A percentile compares a stretch with the other conserved stretches of the same genome.
Evolutionary conservation across 345 rosid genomes (phyloP).

Genomic region (rapeseed (Brassica napus)): Da-Ae NC_063436.1:2613001-2613500

Average conservation of each 20-base stretch:
- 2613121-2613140: constrained; percentile 71
- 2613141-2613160: constrained; percentile 57
- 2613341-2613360: constrained; percentile 65
- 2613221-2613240: constrained; percentile 18
- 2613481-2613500: too few relatives aligned
- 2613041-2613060: constrained; percentile 10
- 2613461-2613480: too few relatives aligned
- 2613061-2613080: neutral
- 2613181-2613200: constrained; percentile 37
- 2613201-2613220: constrained; percentile 38
- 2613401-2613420: too few relatives aligned
- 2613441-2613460: too few relatives aligned
- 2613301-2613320: constrained; percentile 53
- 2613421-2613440: too few relatives aligned
- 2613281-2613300: constrained; percentile 73
- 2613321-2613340: constrained; percentile 70
- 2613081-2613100: neutral
- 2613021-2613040: constrained; percentile 14
- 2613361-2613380: too few relatives aligned
- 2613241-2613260: constrained; percentile 78
- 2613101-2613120: constrained; percentile 52
- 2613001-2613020: constrained; percentile 34
- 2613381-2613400: too few relatives aligned
- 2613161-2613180: constrained; percentile 27
- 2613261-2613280: constrained; percentile 92